Evolutionary conservation across 2,329 filamentous ascomycete species (phyloP).

Genomic region (Diaporthe vaccinii): DNA sequence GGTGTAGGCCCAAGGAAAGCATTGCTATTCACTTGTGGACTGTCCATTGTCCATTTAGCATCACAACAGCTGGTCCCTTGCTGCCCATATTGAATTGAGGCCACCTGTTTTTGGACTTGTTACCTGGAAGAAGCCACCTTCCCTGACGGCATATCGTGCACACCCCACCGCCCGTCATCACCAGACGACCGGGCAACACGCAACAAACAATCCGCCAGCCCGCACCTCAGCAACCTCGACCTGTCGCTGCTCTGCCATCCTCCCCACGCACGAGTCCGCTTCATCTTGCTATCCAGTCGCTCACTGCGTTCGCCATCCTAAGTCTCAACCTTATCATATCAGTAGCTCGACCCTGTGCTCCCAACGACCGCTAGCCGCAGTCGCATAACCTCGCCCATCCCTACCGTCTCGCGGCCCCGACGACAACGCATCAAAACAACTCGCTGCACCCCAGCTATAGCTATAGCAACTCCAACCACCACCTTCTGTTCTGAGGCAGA

Average conservation of each 20-base stretch:
- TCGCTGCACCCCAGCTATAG: conserved; percentile 28
- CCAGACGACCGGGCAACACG: background rate
- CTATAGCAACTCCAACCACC: conserved; percentile 22
- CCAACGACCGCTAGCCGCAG: conserved; percentile 6
- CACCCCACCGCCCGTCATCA: conserved; percentile 30
- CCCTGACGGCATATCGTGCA: conserved; percentile 10
- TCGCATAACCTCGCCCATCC: conserved; percentile 23
- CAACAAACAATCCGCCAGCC: conserved; percentile 4
- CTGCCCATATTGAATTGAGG: background rate
- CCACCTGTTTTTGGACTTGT: conserved; percentile 6
- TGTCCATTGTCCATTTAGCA: background rate
- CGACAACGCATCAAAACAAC: conserved; percentile 35
- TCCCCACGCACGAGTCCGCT: background rate
- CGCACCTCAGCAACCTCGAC: background rate
- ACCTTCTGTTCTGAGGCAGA: background rate
- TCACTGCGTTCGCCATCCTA: background rate
- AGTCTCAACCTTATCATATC: conserved; percentile 12
- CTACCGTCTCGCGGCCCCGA: conserved; percentile 19
- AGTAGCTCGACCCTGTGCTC: background rate
- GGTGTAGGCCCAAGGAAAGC: background rate
- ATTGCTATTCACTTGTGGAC: background rate
- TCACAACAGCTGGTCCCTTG: background rate
- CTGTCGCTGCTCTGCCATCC: background rate
- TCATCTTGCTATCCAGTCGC: background rate
- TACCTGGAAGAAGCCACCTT: conserved; percentile 38